Percentiles rank a stretch among this genome's conserved stretches.
Evolutionary conservation across 2,329 filamentous ascomycete genomes (phyloP).

Genomic region (Aaosphaeria pasadenensis): DNA sequence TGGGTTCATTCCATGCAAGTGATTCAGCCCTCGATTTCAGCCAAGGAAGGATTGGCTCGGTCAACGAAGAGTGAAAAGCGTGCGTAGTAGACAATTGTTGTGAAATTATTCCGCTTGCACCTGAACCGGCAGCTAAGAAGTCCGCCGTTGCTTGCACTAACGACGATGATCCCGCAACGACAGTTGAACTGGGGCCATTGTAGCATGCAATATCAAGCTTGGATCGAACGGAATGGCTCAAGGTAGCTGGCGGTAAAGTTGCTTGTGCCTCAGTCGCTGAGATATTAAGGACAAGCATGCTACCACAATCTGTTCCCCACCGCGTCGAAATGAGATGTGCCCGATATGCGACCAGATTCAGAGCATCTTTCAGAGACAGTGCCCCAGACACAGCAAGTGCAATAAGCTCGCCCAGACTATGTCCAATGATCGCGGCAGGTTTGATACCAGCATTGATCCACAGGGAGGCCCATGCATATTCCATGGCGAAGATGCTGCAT

Average conservation of each 20-base stretch:
- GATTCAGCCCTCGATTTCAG: conserved; percentile 10
- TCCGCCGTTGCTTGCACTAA: not conserved
- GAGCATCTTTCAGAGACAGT: conserved; percentile 26
- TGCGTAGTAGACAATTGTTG: conserved; percentile 18
- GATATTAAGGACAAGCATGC: conserved; percentile 27
- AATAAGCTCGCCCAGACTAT: conserved; percentile 41
- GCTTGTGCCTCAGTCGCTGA: not conserved
- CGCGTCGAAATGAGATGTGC: conserved; percentile 29
- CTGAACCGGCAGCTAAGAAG: too few species aligned
- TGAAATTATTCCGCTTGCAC: too few species aligned
- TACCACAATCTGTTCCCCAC: conserved; percentile 36
- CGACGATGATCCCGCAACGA: conserved; percentile 1
- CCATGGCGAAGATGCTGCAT: conserved; percentile 26
- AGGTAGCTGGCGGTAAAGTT: not conserved
- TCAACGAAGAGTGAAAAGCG: conserved; percentile 22
- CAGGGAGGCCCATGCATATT: conserved; percentile 24
- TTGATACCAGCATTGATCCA: conserved; percentile 21
- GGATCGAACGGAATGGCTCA: not conserved
- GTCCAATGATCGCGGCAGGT: conserved; percentile 24
- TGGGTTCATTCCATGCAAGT: not conserved
- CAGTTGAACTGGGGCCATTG: conserved; percentile 8
- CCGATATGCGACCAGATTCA: conserved; percentile 24
- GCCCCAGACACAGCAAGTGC: conserved; percentile 34
- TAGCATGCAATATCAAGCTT: conserved; percentile 7
- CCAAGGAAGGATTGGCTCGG: conserved; percentile 18